Evolutionary conservation across 768 basidiomycete species (phyloP), one percentile per base, ranked within the genome.

Genomic region (Suillus sp.): DNA sequence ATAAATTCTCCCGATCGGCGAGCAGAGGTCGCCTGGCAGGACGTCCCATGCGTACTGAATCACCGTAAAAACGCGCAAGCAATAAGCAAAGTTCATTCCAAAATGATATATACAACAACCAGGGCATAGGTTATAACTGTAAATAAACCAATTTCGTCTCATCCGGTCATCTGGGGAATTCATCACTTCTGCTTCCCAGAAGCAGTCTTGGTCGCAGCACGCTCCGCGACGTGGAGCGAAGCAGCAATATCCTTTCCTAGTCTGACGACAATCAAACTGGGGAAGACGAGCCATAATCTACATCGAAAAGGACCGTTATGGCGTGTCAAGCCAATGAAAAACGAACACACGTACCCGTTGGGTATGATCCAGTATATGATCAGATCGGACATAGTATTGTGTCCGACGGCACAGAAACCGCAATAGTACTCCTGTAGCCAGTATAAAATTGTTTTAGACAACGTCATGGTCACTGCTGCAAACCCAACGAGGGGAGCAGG

Each of bases 361-460:
- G 93, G 91, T 51, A 93, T 70, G 61, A 93, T 79, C 86, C 87
- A 96, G 59, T 85, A 83, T 22, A 85, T 55, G 32, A 91, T 22
- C 48, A 91, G 73, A 37, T 82, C 80, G 51, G 69, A 65, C 27
- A 77, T 61, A 13, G 79, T 68, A 69, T 95, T 96, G 71, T 96
- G 95, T 10, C 92, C 92, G 34, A 88, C 78, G 11, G 84, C 79
- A 69, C 92, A 94, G 57, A 79, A 86, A 3, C 82, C 81, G 72
- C 92, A 93, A 70, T 80, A 93, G 74, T 89, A 90, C 74, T 95
- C 94, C 72, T 93, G 88, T 16, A 80, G 72, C 81, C 84, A 85
- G 75, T 96, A 96, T n/a, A 96, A 81, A 8, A 86, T 72, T 3
- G 95, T 96, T 79, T 96, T 96, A 42, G 88, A 84, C 47, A 95